Conservation (phyloP, 2,329 filamentous ascomycete species). For the Diplodia intermedia region DNA sequence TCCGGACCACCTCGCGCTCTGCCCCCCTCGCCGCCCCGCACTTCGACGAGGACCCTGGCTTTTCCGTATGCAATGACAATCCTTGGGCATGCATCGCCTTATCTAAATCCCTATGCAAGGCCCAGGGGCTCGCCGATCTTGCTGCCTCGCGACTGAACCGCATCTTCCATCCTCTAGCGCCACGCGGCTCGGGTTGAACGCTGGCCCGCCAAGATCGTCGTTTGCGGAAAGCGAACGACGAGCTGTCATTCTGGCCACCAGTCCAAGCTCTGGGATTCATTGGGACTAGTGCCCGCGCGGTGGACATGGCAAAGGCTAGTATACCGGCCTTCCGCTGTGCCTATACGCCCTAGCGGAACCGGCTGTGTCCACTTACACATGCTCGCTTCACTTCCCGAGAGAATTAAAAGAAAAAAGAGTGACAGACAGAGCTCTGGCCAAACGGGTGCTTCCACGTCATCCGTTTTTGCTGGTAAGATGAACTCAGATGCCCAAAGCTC, state of each 20-base stretch:
- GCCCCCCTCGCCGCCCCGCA: background rate
- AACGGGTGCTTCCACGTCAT: too few species aligned
- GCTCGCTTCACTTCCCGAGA: background rate
- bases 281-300: background rate
- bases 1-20: too few species aligned
- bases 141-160: background rate
- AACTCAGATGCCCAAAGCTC: too few species aligned
- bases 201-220: background rate
- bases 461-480: too few species aligned
- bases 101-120: background rate
- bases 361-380: background rate
- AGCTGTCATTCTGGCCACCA: background rate
- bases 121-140: background rate
- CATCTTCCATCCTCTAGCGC: background rate
- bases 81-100: background rate
- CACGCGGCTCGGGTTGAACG: background rate
- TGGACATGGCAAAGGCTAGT: background rate
- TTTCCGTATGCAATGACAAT: background rate
- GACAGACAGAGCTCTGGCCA: too few species aligned
- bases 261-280: background rate
- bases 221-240: background rate
- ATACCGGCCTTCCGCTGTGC: background rate
- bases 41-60: background rate
- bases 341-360: background rate
- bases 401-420: background rate